phyloP scores from a whole-genome alignment of 192 early-diverging fungal genomes.

The Podila clonocystis region DNA sequence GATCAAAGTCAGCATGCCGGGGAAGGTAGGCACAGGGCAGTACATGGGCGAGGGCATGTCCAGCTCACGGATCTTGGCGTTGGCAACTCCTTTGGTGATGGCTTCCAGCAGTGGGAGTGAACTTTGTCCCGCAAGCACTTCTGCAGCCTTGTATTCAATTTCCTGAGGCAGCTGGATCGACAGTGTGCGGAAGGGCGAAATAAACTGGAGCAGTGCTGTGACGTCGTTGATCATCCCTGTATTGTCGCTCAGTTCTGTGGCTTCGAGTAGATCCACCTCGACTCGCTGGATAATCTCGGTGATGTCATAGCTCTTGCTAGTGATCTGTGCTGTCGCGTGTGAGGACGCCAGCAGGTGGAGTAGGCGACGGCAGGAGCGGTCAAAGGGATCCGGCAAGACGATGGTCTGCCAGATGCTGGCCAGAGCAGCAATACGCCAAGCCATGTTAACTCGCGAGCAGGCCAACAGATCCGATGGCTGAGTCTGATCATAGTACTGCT shows the following conservation, averaged over 20 bases:
- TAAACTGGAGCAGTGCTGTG: slow-evolving; percentile 25
- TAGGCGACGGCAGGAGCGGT: slow-evolving; percentile 32
- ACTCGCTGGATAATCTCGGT: slow-evolving; percentile 47
- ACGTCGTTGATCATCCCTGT: slow-evolving; percentile 29
- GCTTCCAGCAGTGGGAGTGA: slow-evolving; percentile 32
- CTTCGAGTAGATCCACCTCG: slow-evolving; percentile 41
- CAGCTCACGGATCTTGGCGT: slow-evolving; percentile 26
- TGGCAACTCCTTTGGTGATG: slow-evolving; percentile 18
- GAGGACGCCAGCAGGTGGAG: slow-evolving; percentile 42
- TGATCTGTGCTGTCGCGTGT: slow-evolving; percentile 40
- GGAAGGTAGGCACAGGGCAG: slow-evolving; percentile 38
- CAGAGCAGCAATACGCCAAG: slow-evolving; percentile 42
- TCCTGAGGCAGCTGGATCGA: slow-evolving; percentile 48
- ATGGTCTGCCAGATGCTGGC: slow-evolving; percentile 48
- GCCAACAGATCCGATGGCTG: slow-evolving; percentile 41
- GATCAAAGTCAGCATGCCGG: slow-evolving; percentile 46
- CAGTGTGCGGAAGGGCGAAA: slow-evolving; percentile 43
- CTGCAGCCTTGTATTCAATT: slow-evolving; percentile 40
- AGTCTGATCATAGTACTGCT: slow-evolving; percentile 39
- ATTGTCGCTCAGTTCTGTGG: slow-evolving; percentile 7
- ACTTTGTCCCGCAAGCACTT: slow-evolving; percentile 11
- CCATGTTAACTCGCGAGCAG: slow-evolving; percentile 52
- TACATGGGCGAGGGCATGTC: slow-evolving; percentile 54
- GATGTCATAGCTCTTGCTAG: slow-evolving; percentile 46
- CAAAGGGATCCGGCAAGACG: slow-evolving; percentile 37